A percentile compares a stretch with the other conserved stretches of the same genome.
Evolutionary conservation across 768 basidiomycete genomes (phyloP).

Genomic region (Panellus pusillus): DNA sequence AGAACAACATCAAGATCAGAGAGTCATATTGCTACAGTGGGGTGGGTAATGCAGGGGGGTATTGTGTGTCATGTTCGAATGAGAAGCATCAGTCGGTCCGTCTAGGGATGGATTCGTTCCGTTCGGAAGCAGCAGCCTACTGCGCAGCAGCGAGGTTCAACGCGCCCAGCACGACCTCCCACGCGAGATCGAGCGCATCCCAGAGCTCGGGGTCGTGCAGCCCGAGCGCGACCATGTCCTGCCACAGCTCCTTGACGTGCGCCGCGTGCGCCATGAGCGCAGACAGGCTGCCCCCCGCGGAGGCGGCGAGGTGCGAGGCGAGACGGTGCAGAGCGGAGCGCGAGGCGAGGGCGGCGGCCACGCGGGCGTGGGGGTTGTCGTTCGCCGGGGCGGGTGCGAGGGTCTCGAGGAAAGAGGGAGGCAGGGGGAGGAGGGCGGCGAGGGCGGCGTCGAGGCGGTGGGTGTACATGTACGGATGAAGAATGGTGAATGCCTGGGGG

Average conservation of each 20-base stretch:
- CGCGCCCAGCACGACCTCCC: conserved; percentile 41
- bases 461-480: conserved; percentile 51
- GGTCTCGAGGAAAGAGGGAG: conserved; percentile 12
- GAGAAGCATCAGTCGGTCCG: too few relatives aligned
- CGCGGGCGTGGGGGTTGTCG: conserved; percentile 2
- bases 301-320: conserved; percentile 30
- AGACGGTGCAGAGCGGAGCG: conserved; percentile 32
- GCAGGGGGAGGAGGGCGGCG: conserved; percentile 40
- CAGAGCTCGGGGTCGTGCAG: conserved; percentile 52
- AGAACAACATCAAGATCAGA: too few relatives aligned
- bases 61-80: too few relatives aligned
- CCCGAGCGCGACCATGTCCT: conserved; percentile 53
- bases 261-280: conserved; percentile 37
- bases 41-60: too few relatives aligned
- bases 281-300: conserved; percentile 22
- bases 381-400: conserved; percentile 1
- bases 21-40: too few relatives aligned
- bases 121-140: too few relatives aligned
- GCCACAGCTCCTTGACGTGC: conserved; percentile 52
- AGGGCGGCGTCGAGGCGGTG: conserved; percentile 42
- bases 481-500: conserved; percentile 45
- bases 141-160: conserved; percentile 4
- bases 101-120: too few relatives aligned
- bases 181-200: conserved; percentile 50
- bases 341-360: conserved; percentile 27